Percentiles rank a stretch among this genome's conserved stretches.
Conservation (phyloP, 345 rosid species). For the Ceriops tagal region DNA sequence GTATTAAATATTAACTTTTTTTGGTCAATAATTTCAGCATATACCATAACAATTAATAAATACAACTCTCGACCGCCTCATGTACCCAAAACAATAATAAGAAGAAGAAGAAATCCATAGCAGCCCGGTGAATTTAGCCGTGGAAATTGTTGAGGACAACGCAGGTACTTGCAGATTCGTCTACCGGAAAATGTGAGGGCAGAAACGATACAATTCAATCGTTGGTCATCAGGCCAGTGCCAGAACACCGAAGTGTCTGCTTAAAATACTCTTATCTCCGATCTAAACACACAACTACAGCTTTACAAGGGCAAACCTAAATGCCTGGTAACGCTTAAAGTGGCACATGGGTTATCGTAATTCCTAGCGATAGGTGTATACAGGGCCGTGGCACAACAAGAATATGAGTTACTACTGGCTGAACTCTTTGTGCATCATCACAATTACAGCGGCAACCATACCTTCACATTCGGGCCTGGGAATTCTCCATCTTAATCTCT, state of each 20-base stretch:
- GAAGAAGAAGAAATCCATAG: no score
- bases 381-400: conserved; percentile 6
- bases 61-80: no score
- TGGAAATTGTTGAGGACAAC: neutral
- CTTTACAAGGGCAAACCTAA: conserved; percentile 35
- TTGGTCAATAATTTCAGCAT: no score
- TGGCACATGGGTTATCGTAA: neutral
- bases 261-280: conserved; percentile 32
- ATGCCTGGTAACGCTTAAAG: conserved; percentile 17
- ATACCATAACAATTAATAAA: no score
- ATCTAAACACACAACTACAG: conserved; percentile 31
- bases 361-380: neutral
- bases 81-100: no score
- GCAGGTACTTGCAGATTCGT: neutral
- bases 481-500: neutral
- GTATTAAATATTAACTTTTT: no score
- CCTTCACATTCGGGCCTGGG: neutral
- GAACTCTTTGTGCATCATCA: conserved; percentile 8
- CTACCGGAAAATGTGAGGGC: conserved; percentile 4
- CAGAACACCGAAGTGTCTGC: conserved; percentile 20
- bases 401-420: neutral
- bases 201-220: conserved; percentile 24
- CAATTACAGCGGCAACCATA: neutral
- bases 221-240: conserved; percentile 11
- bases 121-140: no score